A percentile compares a stretch with the other conserved stretches of the same genome.
These are phyloP conservation scores for Pseudisothecium myosuroides DNA, from an alignment of 225 moss, liverwort and hornwort species.

Conservation along the genomic window DNA sequence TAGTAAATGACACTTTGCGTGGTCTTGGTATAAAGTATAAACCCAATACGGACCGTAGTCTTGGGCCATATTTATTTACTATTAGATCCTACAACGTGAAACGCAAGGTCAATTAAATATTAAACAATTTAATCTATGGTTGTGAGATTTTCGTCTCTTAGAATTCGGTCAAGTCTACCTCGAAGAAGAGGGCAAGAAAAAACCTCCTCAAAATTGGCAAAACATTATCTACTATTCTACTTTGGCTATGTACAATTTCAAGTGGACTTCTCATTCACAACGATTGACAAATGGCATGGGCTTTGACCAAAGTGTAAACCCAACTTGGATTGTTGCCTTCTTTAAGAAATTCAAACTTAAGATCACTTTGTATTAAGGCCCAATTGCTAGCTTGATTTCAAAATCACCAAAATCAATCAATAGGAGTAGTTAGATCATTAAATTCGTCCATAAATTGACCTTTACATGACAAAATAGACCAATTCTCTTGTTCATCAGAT, in stretches of 20 bases:
- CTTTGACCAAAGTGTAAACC: not conserved
- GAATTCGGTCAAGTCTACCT: not conserved
- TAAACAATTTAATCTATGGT: not conserved
- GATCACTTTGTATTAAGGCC: not conserved
- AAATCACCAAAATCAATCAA: not conserved
- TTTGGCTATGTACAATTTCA: not conserved
- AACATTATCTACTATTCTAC: not conserved
- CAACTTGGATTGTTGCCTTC: accelerated
- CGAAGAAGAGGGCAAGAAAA: not conserved
- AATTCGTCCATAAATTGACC: accelerated
- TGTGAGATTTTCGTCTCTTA: not conserved
- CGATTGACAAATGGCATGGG: not conserved
- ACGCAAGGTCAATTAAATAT: not conserved
- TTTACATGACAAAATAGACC: not conserved
- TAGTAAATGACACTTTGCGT: not conserved
- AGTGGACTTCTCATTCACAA: not conserved
- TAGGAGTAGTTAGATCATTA: not conserved
- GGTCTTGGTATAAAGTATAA: not conserved
- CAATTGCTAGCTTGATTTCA: accelerated
- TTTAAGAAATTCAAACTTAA: no score
- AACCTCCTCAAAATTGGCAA: not conserved
- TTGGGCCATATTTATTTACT: not conserved
- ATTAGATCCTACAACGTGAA: not conserved
- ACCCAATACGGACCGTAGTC: not conserved
- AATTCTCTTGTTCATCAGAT: not conserved